Evolutionary conservation across 306 rosid species (phyloP).

Genomic region (Sphenostylis stenocarpa): DNA sequence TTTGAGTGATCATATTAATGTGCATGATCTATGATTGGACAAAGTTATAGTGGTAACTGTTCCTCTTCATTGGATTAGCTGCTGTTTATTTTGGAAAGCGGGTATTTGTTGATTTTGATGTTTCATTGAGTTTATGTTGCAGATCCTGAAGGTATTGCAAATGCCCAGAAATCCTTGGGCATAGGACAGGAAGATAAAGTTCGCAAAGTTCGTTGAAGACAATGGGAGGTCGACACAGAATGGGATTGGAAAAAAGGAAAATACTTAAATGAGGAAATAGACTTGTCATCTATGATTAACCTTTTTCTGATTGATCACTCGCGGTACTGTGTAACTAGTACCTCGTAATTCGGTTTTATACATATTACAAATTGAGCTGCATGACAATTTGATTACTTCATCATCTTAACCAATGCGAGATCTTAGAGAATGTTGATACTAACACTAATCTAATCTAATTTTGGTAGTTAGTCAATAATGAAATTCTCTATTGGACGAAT

Average conservation of each 20-base stretch:
- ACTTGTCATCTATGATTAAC: not conserved
- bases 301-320: not conserved
- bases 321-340: not conserved
- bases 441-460: no score
- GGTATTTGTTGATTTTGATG: conserved; percentile 10
- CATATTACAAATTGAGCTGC: not conserved
- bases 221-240: not conserved
- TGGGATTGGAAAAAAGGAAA: not conserved
- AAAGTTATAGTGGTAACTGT: not conserved
- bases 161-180: conserved; percentile 88
- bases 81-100: not conserved
- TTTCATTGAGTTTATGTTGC: conserved; percentile 32
- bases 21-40: not conserved
- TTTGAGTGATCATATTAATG: not conserved
- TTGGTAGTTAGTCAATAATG: no score
- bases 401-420: not conserved
- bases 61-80: not conserved
- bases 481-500: no score
- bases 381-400: not conserved
- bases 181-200: conserved; percentile 82
- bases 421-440: not conserved
- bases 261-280: conserved; percentile 1
- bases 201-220: conserved; percentile 67
- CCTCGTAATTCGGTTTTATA: not conserved
- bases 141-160: conserved; percentile 98